phyloP scores from a whole-genome alignment of 192 early-diverging fungal genomes.

The Physocladia obscura region DNA sequence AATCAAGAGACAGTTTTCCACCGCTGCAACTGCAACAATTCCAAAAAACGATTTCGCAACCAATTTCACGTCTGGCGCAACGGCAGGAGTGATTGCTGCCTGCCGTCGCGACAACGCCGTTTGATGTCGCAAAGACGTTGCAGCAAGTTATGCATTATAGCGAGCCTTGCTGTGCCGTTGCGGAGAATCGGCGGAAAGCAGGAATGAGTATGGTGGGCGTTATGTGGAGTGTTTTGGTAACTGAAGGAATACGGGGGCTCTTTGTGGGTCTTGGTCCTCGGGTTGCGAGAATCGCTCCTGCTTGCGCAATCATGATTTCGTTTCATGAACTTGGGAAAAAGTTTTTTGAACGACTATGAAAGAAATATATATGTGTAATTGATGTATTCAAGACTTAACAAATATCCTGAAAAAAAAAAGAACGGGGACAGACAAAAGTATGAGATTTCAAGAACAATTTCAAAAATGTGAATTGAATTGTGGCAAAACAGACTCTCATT shows the following conservation, averaged over 20 bases:
- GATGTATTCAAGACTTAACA: too few species aligned
- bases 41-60: slow-evolving; percentile 55
- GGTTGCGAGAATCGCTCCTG: slow-evolving; percentile 84
- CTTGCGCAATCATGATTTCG: slow-evolving; percentile 96
- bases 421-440: too few species aligned
- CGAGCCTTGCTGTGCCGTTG: slow-evolving; percentile 14
- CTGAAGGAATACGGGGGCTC: slow-evolving; percentile 34
- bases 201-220: slow-evolving; percentile 30
- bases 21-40: not conserved
- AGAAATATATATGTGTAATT: not conserved
- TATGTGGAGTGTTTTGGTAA: slow-evolving; percentile 26
- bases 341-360: slow-evolving; percentile 34
- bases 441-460: too few species aligned
- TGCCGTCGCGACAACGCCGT: slow-evolving; percentile 85
- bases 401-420: too few species aligned
- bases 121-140: slow-evolving; percentile 93
- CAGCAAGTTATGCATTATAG: slow-evolving; percentile 65
- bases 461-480: too few species aligned
- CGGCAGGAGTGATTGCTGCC: slow-evolving; percentile 84
- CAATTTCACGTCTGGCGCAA: slow-evolving; percentile 79
- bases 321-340: slow-evolving; percentile 51
- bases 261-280: slow-evolving; percentile 68
- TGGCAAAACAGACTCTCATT: too few species aligned
- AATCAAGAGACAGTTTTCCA: slow-evolving; percentile 45
- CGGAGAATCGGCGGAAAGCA: not conserved